Base-by-base conservation (phyloP, 805 yeast genomes). In the Metschnikowia borealis region DNA sequence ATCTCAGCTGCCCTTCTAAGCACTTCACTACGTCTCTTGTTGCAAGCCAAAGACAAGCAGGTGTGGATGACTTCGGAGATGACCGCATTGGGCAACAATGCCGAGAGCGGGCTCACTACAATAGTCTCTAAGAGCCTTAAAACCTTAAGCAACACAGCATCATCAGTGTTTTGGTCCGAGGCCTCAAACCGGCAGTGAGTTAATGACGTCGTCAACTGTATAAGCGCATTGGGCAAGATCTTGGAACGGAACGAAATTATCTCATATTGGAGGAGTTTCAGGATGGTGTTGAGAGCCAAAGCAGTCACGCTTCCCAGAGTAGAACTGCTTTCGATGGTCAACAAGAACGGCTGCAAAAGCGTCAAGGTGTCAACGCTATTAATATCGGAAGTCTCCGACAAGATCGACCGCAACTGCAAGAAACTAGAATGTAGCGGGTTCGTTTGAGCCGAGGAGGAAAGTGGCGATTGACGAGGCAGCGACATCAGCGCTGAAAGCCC, bases 121-220 rank as follows among this genome's bases (percentile, higher is more conserved):
- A 91, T 76, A 20, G 55, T 52, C 57, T 89, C 92, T 58, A 92
- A 73, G 23, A 92, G 71, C 40, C 85, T 75, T 54, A 94, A 79
- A 18, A 94, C 96, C 62, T 88, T 88, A 46, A 92, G 75, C 42
- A 94, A 71, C 3, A 94, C 92, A 0, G 95, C 87, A 64, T 94
- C 99, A 69, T 94, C 98, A 39, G 89, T 85, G 34, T 85, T 79
- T 64, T 89, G 96, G 63, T 91, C 97, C 0, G 94, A 86, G 2
- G 96, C 96, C 71, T 94, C 97, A 64, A 94, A 94, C 42, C 96
- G 81, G 68, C 98, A 94, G 64, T 89, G 96, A 0, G 98, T 88
- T 54, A 94, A 75, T 0, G 97, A 80, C 32, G 81, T 80, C 8
- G 85, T 79, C 44, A 87, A 77, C 61, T 87, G 89, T 15, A 82